Base-by-base conservation (phyloP, 495 filamentous ascomycete genomes). In the Darksidea phi region DNA sequence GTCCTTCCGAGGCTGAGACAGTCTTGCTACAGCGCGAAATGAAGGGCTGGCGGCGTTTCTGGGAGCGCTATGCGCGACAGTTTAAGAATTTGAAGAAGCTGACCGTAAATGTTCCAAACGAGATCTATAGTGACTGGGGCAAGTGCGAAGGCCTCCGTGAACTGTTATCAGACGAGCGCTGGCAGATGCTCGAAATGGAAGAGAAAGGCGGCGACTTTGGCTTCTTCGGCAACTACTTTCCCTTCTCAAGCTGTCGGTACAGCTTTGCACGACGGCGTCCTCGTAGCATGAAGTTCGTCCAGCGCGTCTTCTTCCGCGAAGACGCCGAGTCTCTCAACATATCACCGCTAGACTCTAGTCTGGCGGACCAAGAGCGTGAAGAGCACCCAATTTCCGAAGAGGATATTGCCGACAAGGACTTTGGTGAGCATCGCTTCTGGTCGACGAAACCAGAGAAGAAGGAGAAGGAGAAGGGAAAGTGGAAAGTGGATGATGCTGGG, bases 11-110 rank as follows among this genome's bases (percentile, higher is more conserved):
- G 13, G 56, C 17, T 1, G 55, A 63, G 48, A 46, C 6, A 23
- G 54, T 48, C 42, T 41, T 67, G 15, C 26, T 67, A 8, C 17
- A 34, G 6, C 48, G 56, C 7, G 60, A 67, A 42, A 51, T 48
- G 48, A 67, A 47, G 53, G 64, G 64, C 20, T 67, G 64, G 59
- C 48, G 54, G 25, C 38, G 55, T 7, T 67, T 67, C 47, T 67
- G 64, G 64, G 42, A 41, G 15, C 48, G 64, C 12, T 63, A 67
- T 38, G 60, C 64, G 6, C 55, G 38, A 6, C 60, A 53, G 37
- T 60, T 67, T 38, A 63, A 45, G 10, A 63, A 63, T 25, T 47
- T 63, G 6, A 63, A 67, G 23, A 67, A 67, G 37, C 38, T 63
- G 36, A 57, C 54, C 6, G 48, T 26, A 8, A 50, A 43, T n/a